A percentile compares a stretch with the other conserved stretches of the same genome.
These are phyloP conservation scores for Dactylellina haptotyla DNA, from an alignment of 2,329 filamentous ascomycete species.

Conservation along the genomic window DNA sequence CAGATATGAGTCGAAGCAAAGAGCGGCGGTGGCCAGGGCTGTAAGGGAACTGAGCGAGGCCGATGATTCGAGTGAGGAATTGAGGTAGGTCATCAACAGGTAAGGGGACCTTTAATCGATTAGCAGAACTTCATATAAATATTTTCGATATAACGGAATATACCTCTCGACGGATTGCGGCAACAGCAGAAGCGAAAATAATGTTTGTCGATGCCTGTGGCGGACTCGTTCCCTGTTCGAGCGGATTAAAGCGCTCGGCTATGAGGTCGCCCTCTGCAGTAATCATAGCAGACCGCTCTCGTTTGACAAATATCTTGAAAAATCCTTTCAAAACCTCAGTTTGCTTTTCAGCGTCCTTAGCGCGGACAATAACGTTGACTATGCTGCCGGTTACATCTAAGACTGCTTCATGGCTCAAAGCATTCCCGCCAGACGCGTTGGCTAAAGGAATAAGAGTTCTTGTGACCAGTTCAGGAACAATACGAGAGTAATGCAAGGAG, in stretches of 20 bases:
- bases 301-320: slow-evolving; percentile 66
- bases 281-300: slow-evolving; percentile 60
- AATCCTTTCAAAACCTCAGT: slow-evolving; percentile 66
- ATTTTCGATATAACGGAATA: too few relatives aligned
- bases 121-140: too few relatives aligned
- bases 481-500: slow-evolving; percentile 65
- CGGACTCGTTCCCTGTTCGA: slow-evolving; percentile 37
- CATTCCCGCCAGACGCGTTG: slow-evolving; percentile 61
- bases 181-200: slow-evolving; percentile 56
- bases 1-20: slow-evolving; percentile 62
- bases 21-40: slow-evolving; percentile 61
- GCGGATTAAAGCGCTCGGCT: slow-evolving; percentile 54
- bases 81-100: slow-evolving; percentile 55
- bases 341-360: slow-evolving; percentile 67
- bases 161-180: slow-evolving; percentile 57
- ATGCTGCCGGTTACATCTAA: slow-evolving; percentile 72
- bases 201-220: slow-evolving; percentile 52
- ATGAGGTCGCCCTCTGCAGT: slow-evolving; percentile 59
- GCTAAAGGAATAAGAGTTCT: slow-evolving; percentile 59
- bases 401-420: slow-evolving; percentile 66
- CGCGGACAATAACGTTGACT: slow-evolving; percentile 69
- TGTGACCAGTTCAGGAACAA: slow-evolving; percentile 62
- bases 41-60: slow-evolving; percentile 59
- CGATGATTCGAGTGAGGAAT: slow-evolving; percentile 61
- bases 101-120: slow-evolving; percentile 56